Base-by-base conservation (phyloP, 306 rosid species). In the Carpinus fangiana region DNA sequence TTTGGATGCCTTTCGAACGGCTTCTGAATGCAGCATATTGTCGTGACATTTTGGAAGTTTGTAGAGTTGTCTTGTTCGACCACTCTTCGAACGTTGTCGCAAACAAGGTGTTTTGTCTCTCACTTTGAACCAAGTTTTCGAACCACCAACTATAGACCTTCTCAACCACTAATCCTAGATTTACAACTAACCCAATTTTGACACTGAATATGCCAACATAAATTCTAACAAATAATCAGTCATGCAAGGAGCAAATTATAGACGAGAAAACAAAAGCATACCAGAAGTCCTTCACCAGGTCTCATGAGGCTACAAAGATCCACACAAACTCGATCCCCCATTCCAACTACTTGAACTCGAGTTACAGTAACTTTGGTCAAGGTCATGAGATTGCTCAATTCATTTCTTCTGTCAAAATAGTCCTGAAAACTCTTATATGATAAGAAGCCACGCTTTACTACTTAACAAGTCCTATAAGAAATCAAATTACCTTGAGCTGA, bases 301-400 rank as follows among this genome's bases (percentile, higher is more conserved):
- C 82, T 90, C 97, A 94, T 88, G 73, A 94, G 93, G 84, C 93
- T 89, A 74, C 97, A 94, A 48, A 94, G 97, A 81, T 94, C 98
- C 1, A 94, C 97, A 78, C 97, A 94, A 79, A 92, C 95, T 7
- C 97, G 97, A 87, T 94, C 98, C 34, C 98, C 97, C 97, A 94
- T 92, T 79, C 98, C 97, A 78, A 79, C 86, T 23, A 81, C 91
- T 62, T 92, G 88, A 73, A 92, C 88, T 41, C 66, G 66, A 76
- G 92, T 88, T 73, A 94, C 88, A 7, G 88, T 85, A 71, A 90
- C 97, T 85, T 90, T 89, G 70, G 88, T 81, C 97, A 94, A 85
- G 86, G 81, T 88, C 86, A 94, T 73, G 67, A 90, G 72, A 78
- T 85, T 88, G 78, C 80, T 81, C 79, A 70, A 85, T 82, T 92